Percentiles rank a stretch among this genome's conserved stretches.
Conservation (phyloP, 1,284 basidiomycete species). For the Schizophyllum amplum region DNA sequence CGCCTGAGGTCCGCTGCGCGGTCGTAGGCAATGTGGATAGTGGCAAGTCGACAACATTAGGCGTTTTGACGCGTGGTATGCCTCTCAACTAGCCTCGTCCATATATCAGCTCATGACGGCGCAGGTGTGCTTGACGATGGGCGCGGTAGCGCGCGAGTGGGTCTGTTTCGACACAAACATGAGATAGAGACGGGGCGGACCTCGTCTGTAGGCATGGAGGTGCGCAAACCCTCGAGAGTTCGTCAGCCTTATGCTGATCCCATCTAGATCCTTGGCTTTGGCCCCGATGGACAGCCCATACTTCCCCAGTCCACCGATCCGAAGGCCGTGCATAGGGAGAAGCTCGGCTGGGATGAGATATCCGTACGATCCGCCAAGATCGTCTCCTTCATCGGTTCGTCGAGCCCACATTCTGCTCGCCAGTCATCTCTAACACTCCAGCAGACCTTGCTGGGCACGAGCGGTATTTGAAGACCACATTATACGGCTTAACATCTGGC, state of each 20-base stretch:
- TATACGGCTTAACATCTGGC: conserved; percentile 92
- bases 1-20: conserved; percentile 88
- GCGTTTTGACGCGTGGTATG: conserved; percentile 72
- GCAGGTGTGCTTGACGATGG: conserved; percentile 89
- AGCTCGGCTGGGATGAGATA: conserved; percentile 95
- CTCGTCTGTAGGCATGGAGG: conserved; percentile 94
- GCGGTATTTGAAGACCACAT: conserved; percentile 85
- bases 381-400: conserved; percentile 82
- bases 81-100: conserved; percentile 1
- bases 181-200: conserved; percentile 95
- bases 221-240: conserved; percentile 21
- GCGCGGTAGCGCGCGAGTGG: conserved; percentile 86
- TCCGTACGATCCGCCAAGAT: conserved; percentile 88
- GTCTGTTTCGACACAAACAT: conserved; percentile 94
- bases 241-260: conserved; percentile 1
- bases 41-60: conserved; percentile 91
- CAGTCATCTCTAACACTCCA: background rate
- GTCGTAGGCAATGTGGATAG: conserved; percentile 94
- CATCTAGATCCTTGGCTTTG: conserved; percentile 77
- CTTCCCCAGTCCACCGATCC: conserved; percentile 58
- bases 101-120: background rate
- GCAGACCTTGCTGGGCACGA: conserved; percentile 87
- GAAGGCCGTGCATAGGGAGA: conserved; percentile 70
- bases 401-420: background rate
- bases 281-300: conserved; percentile 65